Percentiles rank a stretch among this genome's conserved stretches.
phyloP scores from a whole-genome alignment of 2,329 filamentous ascomycete genomes.

The Chaetomiaceae sp. region DNA sequence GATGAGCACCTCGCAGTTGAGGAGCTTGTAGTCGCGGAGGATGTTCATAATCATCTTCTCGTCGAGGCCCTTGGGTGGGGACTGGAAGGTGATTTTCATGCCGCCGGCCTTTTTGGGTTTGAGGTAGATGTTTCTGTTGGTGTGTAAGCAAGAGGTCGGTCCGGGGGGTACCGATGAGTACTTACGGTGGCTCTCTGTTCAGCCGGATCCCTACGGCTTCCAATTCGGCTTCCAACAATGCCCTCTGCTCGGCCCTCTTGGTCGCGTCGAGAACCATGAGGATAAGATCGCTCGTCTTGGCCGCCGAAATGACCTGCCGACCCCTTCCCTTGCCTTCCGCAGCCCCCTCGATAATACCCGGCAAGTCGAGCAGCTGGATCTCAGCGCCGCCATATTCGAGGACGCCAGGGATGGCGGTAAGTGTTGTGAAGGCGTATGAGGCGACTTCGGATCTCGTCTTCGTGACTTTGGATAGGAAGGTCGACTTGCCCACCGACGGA shows the following conservation, averaged over 20 bases:
- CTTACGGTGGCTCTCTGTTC: conserved; percentile 85
- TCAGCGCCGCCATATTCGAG: conserved; percentile 97
- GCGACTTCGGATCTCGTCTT: conserved; percentile 96
- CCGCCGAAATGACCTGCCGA: conserved; percentile 92
- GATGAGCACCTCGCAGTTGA: conserved; percentile 94
- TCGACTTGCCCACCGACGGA: conserved; percentile 97
- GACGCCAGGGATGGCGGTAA: conserved; percentile 95
- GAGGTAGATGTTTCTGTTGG: conserved; percentile 82
- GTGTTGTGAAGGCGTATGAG: conserved; percentile 93
- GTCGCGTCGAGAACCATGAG: conserved; percentile 97
- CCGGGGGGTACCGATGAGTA: neutral
- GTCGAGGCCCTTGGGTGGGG: conserved; percentile 84
- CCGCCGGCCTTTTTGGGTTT: conserved; percentile 94
- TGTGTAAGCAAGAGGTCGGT: neutral
- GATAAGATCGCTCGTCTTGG: conserved; percentile 96
- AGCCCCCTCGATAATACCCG: conserved; percentile 96
- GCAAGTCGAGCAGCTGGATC: conserved; percentile 95
- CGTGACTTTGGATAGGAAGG: conserved; percentile 97
- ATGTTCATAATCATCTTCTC: conserved; percentile 99
- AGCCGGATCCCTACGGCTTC: conserved; percentile 92
- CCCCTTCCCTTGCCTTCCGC: conserved; percentile 93
- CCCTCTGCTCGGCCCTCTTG: conserved; percentile 89
- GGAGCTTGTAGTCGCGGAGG: conserved; percentile 94
- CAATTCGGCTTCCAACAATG: conserved; percentile 83
- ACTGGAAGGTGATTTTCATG: conserved; percentile 96